Evolutionary conservation across 768 basidiomycete species (phyloP).

Genomic region (Tylopilus felleus): DNA sequence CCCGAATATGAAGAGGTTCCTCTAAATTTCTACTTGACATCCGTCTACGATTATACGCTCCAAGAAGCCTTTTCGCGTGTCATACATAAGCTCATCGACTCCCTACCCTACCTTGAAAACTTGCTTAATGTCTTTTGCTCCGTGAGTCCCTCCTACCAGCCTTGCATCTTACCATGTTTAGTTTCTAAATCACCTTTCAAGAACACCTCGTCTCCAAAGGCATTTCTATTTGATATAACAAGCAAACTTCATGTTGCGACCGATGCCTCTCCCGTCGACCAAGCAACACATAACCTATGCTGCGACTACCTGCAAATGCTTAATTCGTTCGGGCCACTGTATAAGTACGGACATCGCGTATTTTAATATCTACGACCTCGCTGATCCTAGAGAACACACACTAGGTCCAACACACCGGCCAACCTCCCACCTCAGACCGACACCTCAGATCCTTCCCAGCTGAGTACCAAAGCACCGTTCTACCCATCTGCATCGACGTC

Average conservation of each 20-base stretch:
- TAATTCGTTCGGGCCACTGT: slow-evolving; percentile 80
- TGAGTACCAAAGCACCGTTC: slow-evolving; percentile 45
- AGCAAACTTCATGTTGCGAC: slow-evolving; percentile 91
- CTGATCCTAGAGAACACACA: slow-evolving; percentile 6
- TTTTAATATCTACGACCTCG: neutral
- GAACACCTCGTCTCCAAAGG: slow-evolving; percentile 92
- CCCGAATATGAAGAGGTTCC: slow-evolving; percentile 75
- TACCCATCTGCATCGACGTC: slow-evolving; percentile 69
- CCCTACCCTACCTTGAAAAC: slow-evolving; percentile 82
- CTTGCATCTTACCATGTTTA: neutral
- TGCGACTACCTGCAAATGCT: slow-evolving; percentile 90
- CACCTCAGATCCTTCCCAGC: neutral
- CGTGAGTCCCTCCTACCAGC: slow-evolving; percentile 38
- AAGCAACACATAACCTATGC: slow-evolving; percentile 82
- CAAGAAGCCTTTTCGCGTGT: slow-evolving; percentile 92
- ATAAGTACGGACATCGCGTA: slow-evolving; percentile 51
- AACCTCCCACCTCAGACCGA: neutral
- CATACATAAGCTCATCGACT: slow-evolving; percentile 81
- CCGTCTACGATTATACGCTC: slow-evolving; percentile 88
- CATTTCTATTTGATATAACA: slow-evolving; percentile 85
- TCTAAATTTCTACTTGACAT: slow-evolving; percentile 87
- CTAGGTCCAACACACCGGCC: slow-evolving; percentile 22
- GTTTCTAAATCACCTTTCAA: slow-evolving; percentile 28
- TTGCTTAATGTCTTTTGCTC: slow-evolving; percentile 83
- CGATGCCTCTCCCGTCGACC: slow-evolving; percentile 88